Conservation (phyloP, 441 rosid genomes). For the Pelargonium citronellum region DNA sequence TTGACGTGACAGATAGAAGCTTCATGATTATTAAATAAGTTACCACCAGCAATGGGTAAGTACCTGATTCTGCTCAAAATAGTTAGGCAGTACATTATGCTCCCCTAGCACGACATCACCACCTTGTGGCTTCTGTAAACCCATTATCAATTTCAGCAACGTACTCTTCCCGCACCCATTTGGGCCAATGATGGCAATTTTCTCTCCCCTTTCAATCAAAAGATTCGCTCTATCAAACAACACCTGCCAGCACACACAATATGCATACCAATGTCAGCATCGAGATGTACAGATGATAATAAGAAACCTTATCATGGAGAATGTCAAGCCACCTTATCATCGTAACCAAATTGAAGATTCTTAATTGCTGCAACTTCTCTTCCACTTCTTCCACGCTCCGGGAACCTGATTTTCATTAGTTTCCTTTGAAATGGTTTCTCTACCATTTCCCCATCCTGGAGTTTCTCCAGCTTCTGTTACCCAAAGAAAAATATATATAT, state of each 20-base stretch:
- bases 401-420: constrained; percentile 91
- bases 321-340: not conserved
- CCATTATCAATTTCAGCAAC: constrained; percentile 77
- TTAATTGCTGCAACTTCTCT: constrained; percentile 39
- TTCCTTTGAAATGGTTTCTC: constrained; percentile 89
- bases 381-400: constrained; percentile 91
- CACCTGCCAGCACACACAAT: constrained; percentile 35
- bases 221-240: constrained; percentile 70
- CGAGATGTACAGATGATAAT: constrained; percentile 11
- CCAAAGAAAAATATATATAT: constrained; percentile 9
- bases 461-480: constrained; percentile 73
- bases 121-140: constrained; percentile 53
- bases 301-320: not conserved
- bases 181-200: constrained; percentile 83
- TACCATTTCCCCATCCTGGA: constrained; percentile 68
- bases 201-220: constrained; percentile 73
- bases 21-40: not conserved
- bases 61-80: constrained; percentile 98
- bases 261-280: constrained; percentile 18
- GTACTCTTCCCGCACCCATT: constrained; percentile 97
- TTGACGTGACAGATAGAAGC: too few relatives aligned
- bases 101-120: constrained; percentile 82
- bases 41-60: not conserved
- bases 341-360: not conserved
- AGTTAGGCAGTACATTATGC: constrained; percentile 90